phyloP scores from a whole-genome alignment of 441 rosid genomes.

The Omphalea diandra region DNA sequence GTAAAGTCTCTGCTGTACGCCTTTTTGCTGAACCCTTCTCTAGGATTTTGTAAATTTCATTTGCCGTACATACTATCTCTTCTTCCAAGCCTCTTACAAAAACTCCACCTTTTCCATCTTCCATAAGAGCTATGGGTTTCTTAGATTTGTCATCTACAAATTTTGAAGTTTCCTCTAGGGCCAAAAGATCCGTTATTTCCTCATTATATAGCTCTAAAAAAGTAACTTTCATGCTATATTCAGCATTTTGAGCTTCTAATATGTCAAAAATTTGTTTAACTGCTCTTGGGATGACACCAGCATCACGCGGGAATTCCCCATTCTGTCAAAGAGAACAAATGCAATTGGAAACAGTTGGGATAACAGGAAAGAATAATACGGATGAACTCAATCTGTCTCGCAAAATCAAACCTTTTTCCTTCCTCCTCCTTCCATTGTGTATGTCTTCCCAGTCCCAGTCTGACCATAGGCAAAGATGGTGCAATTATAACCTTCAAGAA shows the following conservation, averaged over 20 bases:
- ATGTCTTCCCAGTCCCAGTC: conserved; percentile 98
- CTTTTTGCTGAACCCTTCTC: conserved; percentile 98
- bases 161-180: conserved; percentile 77
- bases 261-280: conserved; percentile 92
- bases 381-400: conserved; percentile 3
- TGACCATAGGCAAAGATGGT: conserved; percentile 99
- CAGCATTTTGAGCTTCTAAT: conserved; percentile 90
- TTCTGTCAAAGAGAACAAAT: conserved; percentile 50
- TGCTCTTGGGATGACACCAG: conserved; percentile 98
- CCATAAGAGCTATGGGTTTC: conserved; percentile 98
- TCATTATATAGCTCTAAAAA: conserved; percentile 97
- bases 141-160: conserved; percentile 89
- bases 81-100: conserved; percentile 96
- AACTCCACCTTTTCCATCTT: conserved; percentile 99
- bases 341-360: conserved; percentile 23
- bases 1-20: conserved; percentile 98
- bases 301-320: conserved; percentile 96
- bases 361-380: conserved; percentile 7
- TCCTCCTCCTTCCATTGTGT: conserved; percentile 98
- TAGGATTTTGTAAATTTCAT: conserved; percentile 95
- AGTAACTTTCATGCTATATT: conserved; percentile 97
- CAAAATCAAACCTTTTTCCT: conserved; percentile 72
- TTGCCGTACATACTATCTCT: conserved; percentile 91
- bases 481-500: conserved; percentile 97
- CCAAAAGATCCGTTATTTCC: conserved; percentile 95